Percentiles rank a stretch among this genome's conserved stretches.
phyloP scores from a whole-genome alignment of 495 filamentous ascomycete genomes.

The Aspergillus sclerotiicarbonarius region DNA sequence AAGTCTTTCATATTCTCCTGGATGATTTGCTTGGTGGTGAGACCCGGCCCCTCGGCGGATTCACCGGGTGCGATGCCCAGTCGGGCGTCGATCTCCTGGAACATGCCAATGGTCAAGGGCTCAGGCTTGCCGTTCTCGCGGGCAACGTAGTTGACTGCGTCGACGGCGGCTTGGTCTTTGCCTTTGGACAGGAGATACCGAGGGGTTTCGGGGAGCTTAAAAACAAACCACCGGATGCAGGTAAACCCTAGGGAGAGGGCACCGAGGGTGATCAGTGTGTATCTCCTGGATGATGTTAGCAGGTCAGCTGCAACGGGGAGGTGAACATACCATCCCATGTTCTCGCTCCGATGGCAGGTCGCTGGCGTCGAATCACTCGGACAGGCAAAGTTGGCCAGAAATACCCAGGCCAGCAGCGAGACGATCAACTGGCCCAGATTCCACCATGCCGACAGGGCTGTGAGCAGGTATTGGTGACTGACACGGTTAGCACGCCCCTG shows the following conservation, averaged over 20 bases:
- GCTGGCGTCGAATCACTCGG: slow-evolving; percentile 26
- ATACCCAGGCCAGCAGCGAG: slow-evolving; percentile 33
- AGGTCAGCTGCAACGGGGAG: not conserved
- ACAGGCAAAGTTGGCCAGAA: slow-evolving; percentile 33
- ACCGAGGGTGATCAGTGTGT: slow-evolving; percentile 32
- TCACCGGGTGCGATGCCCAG: slow-evolving; percentile 10
- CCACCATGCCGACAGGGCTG: slow-evolving; percentile 34
- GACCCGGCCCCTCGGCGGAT: not conserved
- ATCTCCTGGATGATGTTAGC: slow-evolving; percentile 23
- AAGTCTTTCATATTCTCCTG: slow-evolving; percentile 33
- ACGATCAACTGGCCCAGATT: slow-evolving; percentile 34
- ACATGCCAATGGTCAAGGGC: slow-evolving; percentile 29
- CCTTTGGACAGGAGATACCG: slow-evolving; percentile 33
- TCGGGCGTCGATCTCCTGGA: slow-evolving; percentile 29
- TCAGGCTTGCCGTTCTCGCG: slow-evolving; percentile 29
- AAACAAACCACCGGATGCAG: slow-evolving; percentile 29
- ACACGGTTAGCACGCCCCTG: not conserved
- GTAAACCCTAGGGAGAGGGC: slow-evolving; percentile 28
- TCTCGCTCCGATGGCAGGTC: slow-evolving; percentile 25
- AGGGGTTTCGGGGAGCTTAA: slow-evolving; percentile 34
- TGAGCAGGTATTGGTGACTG: slow-evolving; percentile 34
- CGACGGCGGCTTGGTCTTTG: slow-evolving; percentile 30
- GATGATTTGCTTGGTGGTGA: slow-evolving; percentile 26
- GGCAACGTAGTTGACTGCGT: slow-evolving; percentile 32
- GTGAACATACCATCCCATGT: slow-evolving; percentile 34